phyloP scores from a whole-genome alignment of 257 asterid species.

The Solanum etuberosum region DNA sequence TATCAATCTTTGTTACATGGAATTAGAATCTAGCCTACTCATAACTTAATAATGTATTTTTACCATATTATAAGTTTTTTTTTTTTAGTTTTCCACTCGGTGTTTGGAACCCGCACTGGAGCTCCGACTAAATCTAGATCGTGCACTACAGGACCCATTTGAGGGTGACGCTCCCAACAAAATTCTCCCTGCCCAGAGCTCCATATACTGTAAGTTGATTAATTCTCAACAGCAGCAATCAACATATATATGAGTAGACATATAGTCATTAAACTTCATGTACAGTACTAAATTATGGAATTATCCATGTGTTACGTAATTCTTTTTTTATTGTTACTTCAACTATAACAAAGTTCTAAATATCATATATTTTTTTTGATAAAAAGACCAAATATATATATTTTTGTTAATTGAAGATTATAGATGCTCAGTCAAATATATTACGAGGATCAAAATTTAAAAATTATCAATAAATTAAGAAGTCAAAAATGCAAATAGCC shows the following conservation, averaged over 20 bases:
- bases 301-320: neutral
- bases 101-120: rapidly evolving
- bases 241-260: neutral
- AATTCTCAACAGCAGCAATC: neutral
- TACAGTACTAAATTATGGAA: neutral
- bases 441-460: neutral
- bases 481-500: neutral
- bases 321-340: neutral
- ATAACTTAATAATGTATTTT: neutral
- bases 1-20: neutral
- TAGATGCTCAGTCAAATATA: neutral
- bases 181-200: neutral
- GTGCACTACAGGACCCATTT: rapidly evolving
- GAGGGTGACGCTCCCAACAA: rapidly evolving
- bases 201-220: neutral
- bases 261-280: neutral
- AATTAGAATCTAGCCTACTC: neutral
- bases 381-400: neutral
- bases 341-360: too few relatives aligned
- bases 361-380: neutral
- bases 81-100: too few relatives aligned
- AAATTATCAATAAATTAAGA: neutral
- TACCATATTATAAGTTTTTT: neutral
- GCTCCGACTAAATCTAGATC: neutral
- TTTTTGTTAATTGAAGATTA: neutral